phyloP scores from a whole-genome alignment of 2,329 filamentous ascomycete genomes.

The Ceratocystiopsis brevicomis region DNA sequence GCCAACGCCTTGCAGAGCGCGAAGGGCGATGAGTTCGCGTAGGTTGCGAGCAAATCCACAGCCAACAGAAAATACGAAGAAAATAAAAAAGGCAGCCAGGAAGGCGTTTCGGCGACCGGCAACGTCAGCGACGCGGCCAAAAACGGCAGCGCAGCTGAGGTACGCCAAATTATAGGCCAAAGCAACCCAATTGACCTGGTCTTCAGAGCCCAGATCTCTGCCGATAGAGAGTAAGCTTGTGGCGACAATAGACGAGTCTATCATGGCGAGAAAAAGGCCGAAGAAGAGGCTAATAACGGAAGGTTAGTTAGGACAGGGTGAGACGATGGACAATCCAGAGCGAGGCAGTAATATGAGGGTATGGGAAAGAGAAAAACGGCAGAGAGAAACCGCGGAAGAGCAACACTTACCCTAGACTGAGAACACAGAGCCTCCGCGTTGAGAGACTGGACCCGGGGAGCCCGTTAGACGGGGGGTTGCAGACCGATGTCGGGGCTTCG shows the following conservation, averaged over 20 bases:
- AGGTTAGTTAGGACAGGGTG: neutral
- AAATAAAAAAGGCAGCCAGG: slow-evolving; percentile 29
- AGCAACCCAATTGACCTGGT: slow-evolving; percentile 32
- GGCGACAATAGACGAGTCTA: slow-evolving; percentile 42
- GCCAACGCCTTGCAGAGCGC: slow-evolving; percentile 31
- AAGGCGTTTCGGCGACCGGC: slow-evolving; percentile 34
- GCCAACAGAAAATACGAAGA: slow-evolving; percentile 36
- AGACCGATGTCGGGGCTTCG: too few relatives aligned
- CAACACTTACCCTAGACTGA: too few relatives aligned
- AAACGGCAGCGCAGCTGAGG: slow-evolving; percentile 35
- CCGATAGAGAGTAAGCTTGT: slow-evolving; percentile 38
- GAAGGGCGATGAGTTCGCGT: slow-evolving; percentile 28
- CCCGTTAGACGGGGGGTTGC: too few relatives aligned
- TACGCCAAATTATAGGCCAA: slow-evolving; percentile 37
- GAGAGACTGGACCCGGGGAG: too few relatives aligned
- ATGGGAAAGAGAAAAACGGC: neutral
- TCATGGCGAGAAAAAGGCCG: slow-evolving; percentile 36
- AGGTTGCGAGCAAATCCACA: slow-evolving; percentile 29
- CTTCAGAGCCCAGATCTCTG: slow-evolving; percentile 26
- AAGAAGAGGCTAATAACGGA: neutral
- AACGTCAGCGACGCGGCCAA: slow-evolving; percentile 35
- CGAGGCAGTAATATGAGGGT: neutral
- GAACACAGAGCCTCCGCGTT: too few relatives aligned
- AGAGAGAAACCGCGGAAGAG: too few relatives aligned
- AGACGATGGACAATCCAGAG: neutral